Base-by-base conservation (phyloP, 306 rosid species). In the Trifolium repens region DNA sequence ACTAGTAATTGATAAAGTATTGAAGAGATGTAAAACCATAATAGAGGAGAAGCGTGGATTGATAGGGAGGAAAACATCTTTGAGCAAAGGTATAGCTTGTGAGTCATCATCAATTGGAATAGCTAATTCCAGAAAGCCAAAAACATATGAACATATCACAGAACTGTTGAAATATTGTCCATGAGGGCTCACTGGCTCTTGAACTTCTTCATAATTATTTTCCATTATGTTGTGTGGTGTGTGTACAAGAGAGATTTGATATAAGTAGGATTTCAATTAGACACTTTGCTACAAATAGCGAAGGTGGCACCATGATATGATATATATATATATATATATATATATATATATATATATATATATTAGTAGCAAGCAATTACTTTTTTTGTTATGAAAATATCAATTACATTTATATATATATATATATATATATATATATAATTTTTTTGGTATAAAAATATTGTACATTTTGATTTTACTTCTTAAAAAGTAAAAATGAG, bases 1-100 rank as follows among this genome's bases (percentile, higher is more conserved):
- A 5, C 7, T 46, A 46, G 53, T 14, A 12, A 49, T 55, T 43
- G 14, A n/a, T 26, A n/a, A 53, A 54, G 13, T 7, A 65, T 15
- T 50, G 73, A 50, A 79, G 68, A 80, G 46, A 62, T 44, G 47
- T 52, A 9, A 16, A 6, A 87, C 96, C 90, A 81, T 86, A 50
- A 90, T 74, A 22, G 90, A 90, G 67, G 87, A 86, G 85, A 89
- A 85, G 4, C 86, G 90, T 42, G 91, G 87, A 80, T 82, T 89
- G 76, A 85, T 77, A 16, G 85, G 85, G 58, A 88, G 84, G 76
- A 90, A 79, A 5, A 70, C 73, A 40, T 86, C 72, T 27, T 42
- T 46, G 32, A 89, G 9, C 69, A 82, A 65, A 24, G 79, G 9
- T 0, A 84, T 10, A 8, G 78, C 8, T 4, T 32, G 52, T n/a